These are phyloP conservation scores for Metarhizium anisopliae DNA, from an alignment of 2,329 filamentous ascomycete species.

Conservation along the genomic window DNA sequence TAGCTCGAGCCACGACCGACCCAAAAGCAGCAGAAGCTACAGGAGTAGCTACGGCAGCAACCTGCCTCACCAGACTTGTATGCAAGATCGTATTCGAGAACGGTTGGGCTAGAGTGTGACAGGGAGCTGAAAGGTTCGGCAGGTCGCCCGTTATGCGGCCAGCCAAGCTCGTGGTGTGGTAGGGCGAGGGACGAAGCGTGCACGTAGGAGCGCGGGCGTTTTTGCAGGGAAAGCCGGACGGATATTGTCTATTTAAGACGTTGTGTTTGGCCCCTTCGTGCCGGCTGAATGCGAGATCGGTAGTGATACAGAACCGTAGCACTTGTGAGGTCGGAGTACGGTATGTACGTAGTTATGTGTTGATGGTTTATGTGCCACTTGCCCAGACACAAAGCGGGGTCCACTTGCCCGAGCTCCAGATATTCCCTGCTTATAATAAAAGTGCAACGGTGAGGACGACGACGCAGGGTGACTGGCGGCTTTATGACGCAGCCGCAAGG, in stretches of 20 bases:
- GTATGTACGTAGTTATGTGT: neutral
- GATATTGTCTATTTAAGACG: neutral
- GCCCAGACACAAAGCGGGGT: neutral
- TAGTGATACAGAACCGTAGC: neutral
- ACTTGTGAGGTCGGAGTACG: neutral
- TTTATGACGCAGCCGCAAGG: neutral
- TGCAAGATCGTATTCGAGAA: neutral
- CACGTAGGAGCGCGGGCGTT: neutral
- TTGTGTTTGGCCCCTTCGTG: neutral
- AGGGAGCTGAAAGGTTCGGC: slow-evolving; percentile 6
- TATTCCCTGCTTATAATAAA: neutral
- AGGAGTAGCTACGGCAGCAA: slow-evolving; percentile 3
- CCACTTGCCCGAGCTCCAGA: neutral
- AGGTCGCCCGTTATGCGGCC: slow-evolving; percentile 24
- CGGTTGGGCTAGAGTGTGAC: neutral
- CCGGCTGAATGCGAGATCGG: neutral
- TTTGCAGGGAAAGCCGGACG: neutral
- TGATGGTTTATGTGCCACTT: neutral
- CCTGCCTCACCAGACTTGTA: slow-evolving; percentile 1
- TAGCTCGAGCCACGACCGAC: neutral
- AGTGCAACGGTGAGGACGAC: neutral
- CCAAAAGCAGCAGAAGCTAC: slow-evolving; percentile 1
- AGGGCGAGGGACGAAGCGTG: neutral
- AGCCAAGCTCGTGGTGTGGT: slow-evolving; percentile 3
- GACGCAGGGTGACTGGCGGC: neutral